Evolutionary conservation across 2,329 filamentous ascomycete genomes (phyloP), one percentile per base, ranked within the genome.

Genomic region (Orbilia brochopaga): DNA sequence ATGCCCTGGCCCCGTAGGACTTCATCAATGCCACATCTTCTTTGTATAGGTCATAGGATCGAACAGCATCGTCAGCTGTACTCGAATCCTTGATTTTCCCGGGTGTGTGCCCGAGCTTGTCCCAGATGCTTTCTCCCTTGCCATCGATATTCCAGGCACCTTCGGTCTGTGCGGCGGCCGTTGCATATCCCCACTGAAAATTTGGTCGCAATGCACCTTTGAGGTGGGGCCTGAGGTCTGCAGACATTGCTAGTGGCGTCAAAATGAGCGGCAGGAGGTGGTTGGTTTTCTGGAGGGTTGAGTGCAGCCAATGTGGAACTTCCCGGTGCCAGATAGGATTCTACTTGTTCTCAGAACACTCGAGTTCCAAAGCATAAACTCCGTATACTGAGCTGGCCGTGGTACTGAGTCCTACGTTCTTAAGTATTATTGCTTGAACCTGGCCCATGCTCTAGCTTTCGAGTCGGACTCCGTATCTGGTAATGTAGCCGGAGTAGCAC

Each of bases 21-120:
- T 86, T 87, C 75, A 88, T 79, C 32, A 87, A 81, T 1, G 81
- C 84, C 69, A 88, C 83, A 74, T 88, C 86, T 63, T 85, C 80
- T 63, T 79, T 79, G 74, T 80, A 82, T 1, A 81, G 74, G 44
- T 82, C 78, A 69, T 82, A 82, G 27, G 79, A 80, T 4, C 78
- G 75, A 19, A 76, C 77, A 0, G 80, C 78, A 40, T 81, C 79
- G n/a, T 80, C 79, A 3, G 78, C 78, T 6, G 78, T 80, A 72
- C 79, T 81, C 8, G 76, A 76, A 44, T 81, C 80, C 35, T 79
- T 79, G 19, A 81, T 78, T 30, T 79, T 80, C 30, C 79, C 79
- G 0, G 78, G 78, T 13, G 80, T 80, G 53, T 81, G 80, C 17
- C 78, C 78, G 50, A 81, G 81, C 0, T 73, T 79, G 51, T 81